Conservation (phyloP, 2,329 filamentous ascomycete genomes). For the Emmonsiellopsis sp. region DNA sequence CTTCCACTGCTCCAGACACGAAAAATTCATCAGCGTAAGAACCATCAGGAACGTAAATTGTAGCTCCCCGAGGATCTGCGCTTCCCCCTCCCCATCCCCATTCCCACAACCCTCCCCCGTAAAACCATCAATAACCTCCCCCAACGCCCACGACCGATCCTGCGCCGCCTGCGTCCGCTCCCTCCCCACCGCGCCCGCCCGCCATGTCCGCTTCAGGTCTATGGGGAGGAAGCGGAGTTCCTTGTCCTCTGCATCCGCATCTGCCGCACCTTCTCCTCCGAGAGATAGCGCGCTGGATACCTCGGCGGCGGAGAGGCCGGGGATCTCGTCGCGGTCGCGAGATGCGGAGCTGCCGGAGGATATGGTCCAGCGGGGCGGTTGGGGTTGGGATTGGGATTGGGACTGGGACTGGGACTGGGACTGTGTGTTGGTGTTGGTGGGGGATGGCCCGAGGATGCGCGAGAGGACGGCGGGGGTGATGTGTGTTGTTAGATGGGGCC, state of each 20-base stretch:
- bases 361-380: slow-evolving; percentile 40
- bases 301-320: slow-evolving; percentile 38
- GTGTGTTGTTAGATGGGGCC: slow-evolving; percentile 43
- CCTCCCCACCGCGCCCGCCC: slow-evolving; percentile 50
- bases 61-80: slow-evolving; percentile 47
- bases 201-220: slow-evolving; percentile 55
- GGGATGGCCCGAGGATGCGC: slow-evolving; percentile 38
- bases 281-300: slow-evolving; percentile 9
- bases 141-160: slow-evolving; percentile 54
- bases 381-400: too few relatives aligned
- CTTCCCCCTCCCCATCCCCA: slow-evolving; percentile 19
- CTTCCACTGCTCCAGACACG: slow-evolving; percentile 59
- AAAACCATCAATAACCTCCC: slow-evolving; percentile 39
- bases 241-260: slow-evolving; percentile 29
- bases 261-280: slow-evolving; percentile 10
- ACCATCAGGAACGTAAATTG: slow-evolving; percentile 57
- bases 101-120: slow-evolving; percentile 5
- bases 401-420: too few relatives aligned
- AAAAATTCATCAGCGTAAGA: slow-evolving; percentile 56
- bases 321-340: slow-evolving; percentile 51
- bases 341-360: slow-evolving; percentile 50
- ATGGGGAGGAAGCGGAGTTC: slow-evolving; percentile 49
- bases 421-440: neutral
- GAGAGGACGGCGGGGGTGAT: slow-evolving; percentile 43
- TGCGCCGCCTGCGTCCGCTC: slow-evolving; percentile 54